Conservation (phyloP, 106 monocot genomes). For the Iris macrosiphon region DNA sequence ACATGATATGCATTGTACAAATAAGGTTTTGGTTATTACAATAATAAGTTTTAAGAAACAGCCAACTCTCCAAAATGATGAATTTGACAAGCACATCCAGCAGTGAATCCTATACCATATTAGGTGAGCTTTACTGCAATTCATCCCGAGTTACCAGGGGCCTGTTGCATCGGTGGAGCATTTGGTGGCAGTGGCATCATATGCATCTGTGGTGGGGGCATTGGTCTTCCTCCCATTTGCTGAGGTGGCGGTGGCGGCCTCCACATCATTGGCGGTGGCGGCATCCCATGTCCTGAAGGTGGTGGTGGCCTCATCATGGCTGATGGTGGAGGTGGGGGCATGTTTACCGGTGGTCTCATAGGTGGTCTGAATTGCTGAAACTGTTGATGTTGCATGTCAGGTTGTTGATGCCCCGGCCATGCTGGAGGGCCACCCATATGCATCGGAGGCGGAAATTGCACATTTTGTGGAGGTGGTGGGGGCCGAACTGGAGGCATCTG, state of each 20-base stretch:
- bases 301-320: conserved; percentile 46
- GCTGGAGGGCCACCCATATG: conserved; percentile 19
- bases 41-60: no score
- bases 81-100: no score
- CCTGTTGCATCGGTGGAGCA: no score
- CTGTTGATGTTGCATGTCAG: conserved; percentile 31
- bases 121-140: no score
- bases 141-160: no score
- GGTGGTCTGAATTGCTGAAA: conserved; percentile 50
- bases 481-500: conserved; percentile 37
- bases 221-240: conserved; percentile 22
- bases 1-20: no score
- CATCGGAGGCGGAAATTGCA: conserved; percentile 35
- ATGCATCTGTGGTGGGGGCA: conserved; percentile 51
- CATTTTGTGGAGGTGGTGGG: conserved; percentile 32
- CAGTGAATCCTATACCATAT: no score
- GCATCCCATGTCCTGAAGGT: conserved; percentile 21
- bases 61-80: no score
- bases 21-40: no score
- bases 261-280: conserved; percentile 47
- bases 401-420: conserved; percentile 49
- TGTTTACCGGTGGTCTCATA: conserved; percentile 22
- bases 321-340: conserved; percentile 41
- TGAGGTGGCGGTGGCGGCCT: conserved; percentile 47
- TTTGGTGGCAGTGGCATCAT: conserved; percentile 16